Conservation (phyloP, 73 alveolate species). For the Breviolum minutum region DNA sequence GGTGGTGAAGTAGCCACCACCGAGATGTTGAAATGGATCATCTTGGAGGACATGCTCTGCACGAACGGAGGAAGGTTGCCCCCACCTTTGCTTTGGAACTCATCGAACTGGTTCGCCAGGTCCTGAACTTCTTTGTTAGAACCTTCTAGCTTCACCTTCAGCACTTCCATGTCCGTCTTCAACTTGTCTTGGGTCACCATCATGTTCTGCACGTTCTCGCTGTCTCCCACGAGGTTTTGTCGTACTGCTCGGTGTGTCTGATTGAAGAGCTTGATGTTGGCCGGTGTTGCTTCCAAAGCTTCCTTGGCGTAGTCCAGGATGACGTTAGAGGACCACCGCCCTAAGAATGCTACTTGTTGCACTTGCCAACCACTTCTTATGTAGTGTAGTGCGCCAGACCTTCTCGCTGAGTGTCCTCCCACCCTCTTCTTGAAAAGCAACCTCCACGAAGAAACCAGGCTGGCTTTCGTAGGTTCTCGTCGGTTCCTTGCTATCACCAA, state of each 20-base stretch:
- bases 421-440: not conserved
- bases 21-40: not conserved
- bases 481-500: not conserved
- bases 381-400: not conserved
- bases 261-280: not conserved
- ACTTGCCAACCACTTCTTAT: not conserved
- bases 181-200: not conserved
- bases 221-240: not conserved
- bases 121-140: no score
- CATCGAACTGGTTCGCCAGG: no score
- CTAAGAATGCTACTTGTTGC: not conserved
- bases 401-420: not conserved
- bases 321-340: not conserved
- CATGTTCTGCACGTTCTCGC: not conserved
- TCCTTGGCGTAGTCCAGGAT: constrained; percentile 2
- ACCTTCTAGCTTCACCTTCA: not conserved
- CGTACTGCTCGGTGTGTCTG: no score
- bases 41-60: no score
- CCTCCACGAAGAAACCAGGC: not conserved
- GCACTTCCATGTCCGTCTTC: not conserved
- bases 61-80: not conserved
- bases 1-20: not conserved
- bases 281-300: not conserved
- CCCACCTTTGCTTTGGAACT: not conserved
- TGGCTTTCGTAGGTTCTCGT: not conserved